A percentile compares a stretch with the other conserved stretches of the same genome.
These are phyloP conservation scores for Penicillium fuscoglaucum DNA, from an alignment of 2,329 filamentous ascomycete species.

Conservation along the genomic window DNA sequence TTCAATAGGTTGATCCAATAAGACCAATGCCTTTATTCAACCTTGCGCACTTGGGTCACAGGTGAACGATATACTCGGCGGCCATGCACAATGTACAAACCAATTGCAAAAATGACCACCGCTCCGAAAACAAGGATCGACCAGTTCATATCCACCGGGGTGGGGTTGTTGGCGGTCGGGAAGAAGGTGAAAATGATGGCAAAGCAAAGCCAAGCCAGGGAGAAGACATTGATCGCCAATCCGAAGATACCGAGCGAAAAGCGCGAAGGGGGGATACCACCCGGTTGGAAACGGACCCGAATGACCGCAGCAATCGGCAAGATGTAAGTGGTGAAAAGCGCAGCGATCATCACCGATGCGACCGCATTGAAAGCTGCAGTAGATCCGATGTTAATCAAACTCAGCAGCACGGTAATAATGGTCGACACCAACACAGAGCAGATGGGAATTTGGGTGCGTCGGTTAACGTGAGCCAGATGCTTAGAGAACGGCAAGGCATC, in stretches of 20 bases:
- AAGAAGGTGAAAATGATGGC: constrained; percentile 35
- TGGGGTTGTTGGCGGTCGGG: constrained; percentile 28
- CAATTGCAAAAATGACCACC: constrained; percentile 26
- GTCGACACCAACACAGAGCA: constrained; percentile 39
- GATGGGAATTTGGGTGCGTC: constrained; percentile 43
- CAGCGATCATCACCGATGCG: constrained; percentile 53
- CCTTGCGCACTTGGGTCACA: constrained; percentile 26
- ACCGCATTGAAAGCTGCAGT: constrained; percentile 55
- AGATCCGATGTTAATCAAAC: constrained; percentile 55
- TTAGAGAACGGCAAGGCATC: constrained; percentile 38
- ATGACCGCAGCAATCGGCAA: constrained; percentile 36
- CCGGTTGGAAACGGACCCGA: constrained; percentile 22
- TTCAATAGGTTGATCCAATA: background rate
- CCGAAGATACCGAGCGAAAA: constrained; percentile 31
- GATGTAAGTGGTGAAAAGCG: constrained; percentile 55
- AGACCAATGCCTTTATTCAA: constrained; percentile 5
- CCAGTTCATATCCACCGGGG: constrained; percentile 27
- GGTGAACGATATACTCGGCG: constrained; percentile 24
- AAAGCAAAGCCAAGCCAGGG: constrained; percentile 29
- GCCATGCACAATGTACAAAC: constrained; percentile 24
- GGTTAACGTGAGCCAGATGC: constrained; percentile 34
- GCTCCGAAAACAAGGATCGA: constrained; percentile 28
- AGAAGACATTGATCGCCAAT: constrained; percentile 31
- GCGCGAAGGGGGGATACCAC: constrained; percentile 22
- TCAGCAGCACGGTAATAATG: constrained; percentile 40